These are phyloP conservation scores for Ogataea paraovalis DNA, from an alignment of 805 yeast genomes.

Conservation along the genomic window DNA sequence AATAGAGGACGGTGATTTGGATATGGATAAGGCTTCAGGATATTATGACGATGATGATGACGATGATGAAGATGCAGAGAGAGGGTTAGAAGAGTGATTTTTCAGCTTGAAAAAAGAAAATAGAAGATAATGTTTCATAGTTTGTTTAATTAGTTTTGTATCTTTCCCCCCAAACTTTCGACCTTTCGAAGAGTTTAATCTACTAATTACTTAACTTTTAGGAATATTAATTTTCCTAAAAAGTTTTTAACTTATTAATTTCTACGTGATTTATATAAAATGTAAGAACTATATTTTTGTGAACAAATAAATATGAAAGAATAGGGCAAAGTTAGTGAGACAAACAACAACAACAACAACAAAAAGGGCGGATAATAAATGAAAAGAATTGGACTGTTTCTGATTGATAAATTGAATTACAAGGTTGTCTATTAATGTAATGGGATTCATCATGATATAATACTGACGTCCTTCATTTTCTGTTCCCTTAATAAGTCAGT, in stretches of 20 bases:
- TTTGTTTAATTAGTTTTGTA: background rate
- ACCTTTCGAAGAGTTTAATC: too few species aligned
- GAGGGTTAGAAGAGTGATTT: conserved; percentile 2
- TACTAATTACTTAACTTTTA: background rate
- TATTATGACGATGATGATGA: conserved; percentile 1
- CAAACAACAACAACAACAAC: background rate
- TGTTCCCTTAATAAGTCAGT: too few species aligned
- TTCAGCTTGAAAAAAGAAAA: too few species aligned
- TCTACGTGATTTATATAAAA: background rate
- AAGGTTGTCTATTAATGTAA: background rate
- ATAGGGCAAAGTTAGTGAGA: background rate
- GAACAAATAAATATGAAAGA: background rate
- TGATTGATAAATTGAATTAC: too few species aligned
- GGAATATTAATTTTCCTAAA: background rate
- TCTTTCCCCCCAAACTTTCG: too few species aligned
- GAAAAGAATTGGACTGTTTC: background rate
- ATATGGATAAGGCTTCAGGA: background rate
- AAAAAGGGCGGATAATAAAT: background rate
- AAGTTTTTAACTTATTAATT: too few species aligned
- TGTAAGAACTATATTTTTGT: background rate
- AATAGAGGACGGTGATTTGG: conserved; percentile 1
- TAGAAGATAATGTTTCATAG: background rate
- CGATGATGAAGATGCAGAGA: conserved; percentile 3
- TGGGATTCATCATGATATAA: background rate
- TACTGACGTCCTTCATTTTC: too few species aligned